phyloP scores from a whole-genome alignment of 75 land plant species.

The Gnetum montanum region DNA sequence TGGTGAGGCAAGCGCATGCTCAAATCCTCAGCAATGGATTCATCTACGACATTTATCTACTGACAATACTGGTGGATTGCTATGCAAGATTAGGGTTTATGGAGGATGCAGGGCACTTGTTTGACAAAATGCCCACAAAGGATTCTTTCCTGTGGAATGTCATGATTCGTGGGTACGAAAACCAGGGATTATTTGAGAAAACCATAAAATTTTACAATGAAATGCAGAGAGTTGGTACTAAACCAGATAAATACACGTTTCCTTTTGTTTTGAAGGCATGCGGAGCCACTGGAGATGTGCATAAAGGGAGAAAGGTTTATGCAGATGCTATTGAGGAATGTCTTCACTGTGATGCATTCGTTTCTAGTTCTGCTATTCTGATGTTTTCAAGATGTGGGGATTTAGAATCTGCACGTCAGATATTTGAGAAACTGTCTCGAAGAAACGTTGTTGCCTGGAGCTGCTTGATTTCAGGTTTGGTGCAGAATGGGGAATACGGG shows the following conservation, averaged over 20 bases:
- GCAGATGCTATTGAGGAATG: background rate
- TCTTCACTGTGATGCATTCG: background rate
- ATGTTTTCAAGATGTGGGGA: conserved; percentile 11
- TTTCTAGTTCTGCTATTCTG: conserved; percentile 7
- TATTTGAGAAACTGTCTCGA: conserved; percentile 4
- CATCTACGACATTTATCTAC: conserved; percentile 1
- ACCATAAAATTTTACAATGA: no score
- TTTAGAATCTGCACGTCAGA: conserved; percentile 2
- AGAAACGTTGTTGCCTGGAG: conserved; percentile 8
- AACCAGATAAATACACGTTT: conserved; percentile 1
- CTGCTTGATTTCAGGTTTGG: conserved; percentile 4
- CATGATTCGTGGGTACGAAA: conserved; percentile 18
- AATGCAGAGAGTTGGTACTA: conserved; percentile 1
- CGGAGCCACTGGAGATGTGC: background rate
- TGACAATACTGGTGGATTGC: conserved; percentile 14
- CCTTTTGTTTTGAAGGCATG: conserved; percentile 9
- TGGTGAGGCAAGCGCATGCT: background rate
- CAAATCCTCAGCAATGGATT: background rate
- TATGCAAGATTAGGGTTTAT: conserved; percentile 14
- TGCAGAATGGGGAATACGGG: background rate
- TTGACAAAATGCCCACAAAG: conserved; percentile 17
- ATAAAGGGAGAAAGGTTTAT: conserved; percentile 8
- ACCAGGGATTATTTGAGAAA: conserved; percentile 1
- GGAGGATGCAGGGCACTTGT: conserved; percentile 13
- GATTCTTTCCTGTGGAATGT: conserved; percentile 23